Evolutionary conservation across 1,139 yeast species (phyloP).

Genomic region (Nakaseomyces glabratus): DNA sequence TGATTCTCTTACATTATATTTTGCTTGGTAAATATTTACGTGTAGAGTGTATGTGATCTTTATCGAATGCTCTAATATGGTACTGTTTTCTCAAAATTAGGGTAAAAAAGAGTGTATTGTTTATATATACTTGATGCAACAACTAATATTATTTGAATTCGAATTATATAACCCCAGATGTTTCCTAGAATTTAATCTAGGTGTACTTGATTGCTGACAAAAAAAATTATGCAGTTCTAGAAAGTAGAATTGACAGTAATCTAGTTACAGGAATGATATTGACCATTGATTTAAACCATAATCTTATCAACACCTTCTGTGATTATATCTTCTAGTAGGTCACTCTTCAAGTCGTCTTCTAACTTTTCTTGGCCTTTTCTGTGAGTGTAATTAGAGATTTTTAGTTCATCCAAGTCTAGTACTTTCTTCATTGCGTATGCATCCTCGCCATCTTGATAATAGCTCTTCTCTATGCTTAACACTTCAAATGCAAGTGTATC

Average conservation of each 20-base stretch:
- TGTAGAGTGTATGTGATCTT: too few relatives aligned
- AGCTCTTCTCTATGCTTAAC: constrained; percentile 69
- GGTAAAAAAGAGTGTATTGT: too few relatives aligned
- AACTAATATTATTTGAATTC: too few relatives aligned
- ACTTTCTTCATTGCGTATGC: constrained; percentile 91
- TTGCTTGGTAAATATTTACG: too few relatives aligned
- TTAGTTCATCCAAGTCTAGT: constrained; percentile 47
- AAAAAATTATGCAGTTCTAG: too few relatives aligned
- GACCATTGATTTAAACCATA: constrained; percentile 12
- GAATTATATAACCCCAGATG: too few relatives aligned
- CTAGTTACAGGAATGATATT: background rate
- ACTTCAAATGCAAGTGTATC: constrained; percentile 81
- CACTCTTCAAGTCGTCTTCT: constrained; percentile 45
- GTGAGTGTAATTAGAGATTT: constrained; percentile 47
- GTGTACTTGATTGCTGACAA: too few relatives aligned
- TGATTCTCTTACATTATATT: constrained; percentile 2
- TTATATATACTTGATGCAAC: too few relatives aligned
- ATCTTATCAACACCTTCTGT: constrained; percentile 22
- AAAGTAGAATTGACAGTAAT: too few relatives aligned
- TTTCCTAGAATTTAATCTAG: too few relatives aligned
- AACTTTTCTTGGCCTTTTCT: constrained; percentile 29
- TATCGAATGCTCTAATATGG: too few relatives aligned
- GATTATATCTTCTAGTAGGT: constrained; percentile 33
- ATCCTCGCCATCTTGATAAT: constrained; percentile 96
- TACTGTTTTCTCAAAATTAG: too few relatives aligned